These are phyloP conservation scores for Penicillium macrosclerotiorum DNA, from an alignment of 495 filamentous ascomycete species.

Conservation along the genomic window DNA sequence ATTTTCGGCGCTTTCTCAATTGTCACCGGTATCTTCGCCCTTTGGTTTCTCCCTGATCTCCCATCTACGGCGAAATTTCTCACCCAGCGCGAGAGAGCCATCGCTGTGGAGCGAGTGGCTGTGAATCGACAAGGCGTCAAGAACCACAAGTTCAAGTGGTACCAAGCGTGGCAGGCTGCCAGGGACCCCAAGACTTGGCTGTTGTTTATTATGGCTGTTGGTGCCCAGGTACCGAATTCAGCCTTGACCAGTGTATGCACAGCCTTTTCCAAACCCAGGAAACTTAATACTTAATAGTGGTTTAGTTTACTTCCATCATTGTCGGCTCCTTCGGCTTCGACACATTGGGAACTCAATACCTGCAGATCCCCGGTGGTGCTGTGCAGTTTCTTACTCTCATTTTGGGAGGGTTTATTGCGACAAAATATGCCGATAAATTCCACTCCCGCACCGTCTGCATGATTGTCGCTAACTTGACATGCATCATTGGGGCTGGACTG, in stretches of 20 bases:
- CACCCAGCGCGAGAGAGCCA: slow-evolving; percentile 34
- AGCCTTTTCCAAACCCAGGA: slow-evolving; percentile 5
- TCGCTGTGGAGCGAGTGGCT: slow-evolving; percentile 45
- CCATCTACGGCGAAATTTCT: slow-evolving; percentile 47
- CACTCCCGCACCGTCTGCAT: slow-evolving; percentile 31
- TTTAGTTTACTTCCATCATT: slow-evolving; percentile 46
- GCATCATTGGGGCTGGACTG: slow-evolving; percentile 56
- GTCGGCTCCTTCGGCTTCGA: slow-evolving; percentile 53
- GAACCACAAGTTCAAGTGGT: slow-evolving; percentile 46
- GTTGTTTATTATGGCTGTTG: slow-evolving; percentile 37
- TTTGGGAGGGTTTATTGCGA: slow-evolving; percentile 35
- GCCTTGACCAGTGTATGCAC: slow-evolving; percentile 37
- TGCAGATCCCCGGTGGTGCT: slow-evolving; percentile 50
- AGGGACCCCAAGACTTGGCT: slow-evolving; percentile 50
- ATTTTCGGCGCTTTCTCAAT: slow-evolving; percentile 44
- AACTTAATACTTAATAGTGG: background rate
- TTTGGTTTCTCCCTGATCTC: slow-evolving; percentile 43
- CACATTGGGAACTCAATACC: slow-evolving; percentile 53
- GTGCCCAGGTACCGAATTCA: slow-evolving; percentile 35
- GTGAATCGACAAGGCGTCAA: slow-evolving; percentile 46
- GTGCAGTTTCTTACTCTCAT: slow-evolving; percentile 40
- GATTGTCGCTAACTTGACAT: slow-evolving; percentile 47
- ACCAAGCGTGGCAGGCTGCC: slow-evolving; percentile 47
- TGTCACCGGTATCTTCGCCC: slow-evolving; percentile 30
- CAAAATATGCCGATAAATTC: slow-evolving; percentile 35